These are phyloP conservation scores for Spinacia oleracea DNA, from an alignment of 179 eudicot species.

Conservation along the genomic window DNA sequence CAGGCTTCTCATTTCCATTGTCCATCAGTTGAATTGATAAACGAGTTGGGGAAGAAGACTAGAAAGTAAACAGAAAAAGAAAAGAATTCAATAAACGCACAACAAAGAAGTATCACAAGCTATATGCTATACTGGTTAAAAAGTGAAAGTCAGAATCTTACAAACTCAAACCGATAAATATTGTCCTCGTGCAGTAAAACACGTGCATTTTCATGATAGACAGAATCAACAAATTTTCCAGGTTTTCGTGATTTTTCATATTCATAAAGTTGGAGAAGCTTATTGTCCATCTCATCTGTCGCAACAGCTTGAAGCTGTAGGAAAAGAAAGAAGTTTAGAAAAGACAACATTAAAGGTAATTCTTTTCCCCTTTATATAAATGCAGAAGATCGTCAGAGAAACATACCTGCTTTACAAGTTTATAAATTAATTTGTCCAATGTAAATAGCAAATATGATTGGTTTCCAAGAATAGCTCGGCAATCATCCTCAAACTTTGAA, in stretches of 20 bases:
- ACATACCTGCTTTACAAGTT: conserved; percentile 84
- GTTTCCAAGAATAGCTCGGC: conserved; percentile 74
- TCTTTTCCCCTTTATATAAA: neutral
- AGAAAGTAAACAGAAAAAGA: conserved; percentile 27
- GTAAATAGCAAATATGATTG: conserved; percentile 87
- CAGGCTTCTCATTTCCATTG: conserved; percentile 74
- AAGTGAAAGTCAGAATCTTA: conserved; percentile 42
- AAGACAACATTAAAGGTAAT: neutral
- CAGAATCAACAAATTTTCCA: conserved; percentile 70
- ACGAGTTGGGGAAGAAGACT: conserved; percentile 60
- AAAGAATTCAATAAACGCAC: neutral
- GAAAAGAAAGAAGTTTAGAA: conserved; percentile 18
- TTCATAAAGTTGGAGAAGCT: conserved; percentile 81
- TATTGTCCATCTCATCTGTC: conserved; percentile 78
- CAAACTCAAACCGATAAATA: conserved; percentile 76
- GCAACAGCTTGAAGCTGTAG: conserved; percentile 90
- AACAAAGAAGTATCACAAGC: neutral
- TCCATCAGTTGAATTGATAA: conserved; percentile 86
- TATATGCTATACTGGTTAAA: neutral
- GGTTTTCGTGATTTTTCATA: conserved; percentile 80
- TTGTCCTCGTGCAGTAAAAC: conserved; percentile 89
- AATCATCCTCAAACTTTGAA: conserved; percentile 80
- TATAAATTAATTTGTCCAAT: conserved; percentile 77
- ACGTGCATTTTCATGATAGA: conserved; percentile 85
- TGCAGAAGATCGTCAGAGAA: neutral